Conservation (phyloP, 192 early-diverging fungal species). For the Funneliformis geosporum region DNA sequence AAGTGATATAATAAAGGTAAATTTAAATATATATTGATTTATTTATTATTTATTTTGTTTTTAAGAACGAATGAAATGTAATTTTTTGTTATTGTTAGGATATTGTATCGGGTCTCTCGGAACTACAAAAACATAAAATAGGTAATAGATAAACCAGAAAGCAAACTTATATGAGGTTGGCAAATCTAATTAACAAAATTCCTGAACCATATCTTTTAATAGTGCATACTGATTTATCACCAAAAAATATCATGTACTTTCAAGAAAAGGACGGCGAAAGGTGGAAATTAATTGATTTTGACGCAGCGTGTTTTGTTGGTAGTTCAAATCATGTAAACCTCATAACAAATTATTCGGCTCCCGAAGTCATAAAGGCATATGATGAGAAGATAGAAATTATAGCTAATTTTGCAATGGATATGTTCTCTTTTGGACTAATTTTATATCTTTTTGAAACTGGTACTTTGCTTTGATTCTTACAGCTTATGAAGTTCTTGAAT, state of each 20-base stretch:
- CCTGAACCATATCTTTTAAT: neutral
- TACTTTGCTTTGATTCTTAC: neutral
- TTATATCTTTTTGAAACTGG: constrained; percentile 13
- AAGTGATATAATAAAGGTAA: neutral
- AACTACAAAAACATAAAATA: neutral
- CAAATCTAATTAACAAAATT: neutral
- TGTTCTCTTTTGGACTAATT: constrained; percentile 16
- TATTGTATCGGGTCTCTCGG: neutral
- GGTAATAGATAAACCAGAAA: neutral
- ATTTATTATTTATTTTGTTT: neutral
- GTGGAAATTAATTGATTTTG: constrained; percentile 20
- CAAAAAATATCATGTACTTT: constrained; percentile 24
- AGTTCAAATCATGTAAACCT: neutral
- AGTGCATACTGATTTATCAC: constrained; percentile 7
- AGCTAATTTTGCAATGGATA: neutral
- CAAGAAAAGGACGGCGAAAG: neutral
- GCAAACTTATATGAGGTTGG: neutral
- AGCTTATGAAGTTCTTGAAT: neutral
- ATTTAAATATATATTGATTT: neutral
- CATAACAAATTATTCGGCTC: constrained; percentile 4
- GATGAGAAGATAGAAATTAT: too few relatives aligned
- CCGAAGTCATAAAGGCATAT: constrained; percentile 4
- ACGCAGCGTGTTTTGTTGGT: neutral
- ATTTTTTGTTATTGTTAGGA: neutral
- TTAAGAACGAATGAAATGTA: neutral